Evolutionary conservation across 2,329 filamentous ascomycete species (phyloP).

Genomic region (Madurella fahalii): DNA sequence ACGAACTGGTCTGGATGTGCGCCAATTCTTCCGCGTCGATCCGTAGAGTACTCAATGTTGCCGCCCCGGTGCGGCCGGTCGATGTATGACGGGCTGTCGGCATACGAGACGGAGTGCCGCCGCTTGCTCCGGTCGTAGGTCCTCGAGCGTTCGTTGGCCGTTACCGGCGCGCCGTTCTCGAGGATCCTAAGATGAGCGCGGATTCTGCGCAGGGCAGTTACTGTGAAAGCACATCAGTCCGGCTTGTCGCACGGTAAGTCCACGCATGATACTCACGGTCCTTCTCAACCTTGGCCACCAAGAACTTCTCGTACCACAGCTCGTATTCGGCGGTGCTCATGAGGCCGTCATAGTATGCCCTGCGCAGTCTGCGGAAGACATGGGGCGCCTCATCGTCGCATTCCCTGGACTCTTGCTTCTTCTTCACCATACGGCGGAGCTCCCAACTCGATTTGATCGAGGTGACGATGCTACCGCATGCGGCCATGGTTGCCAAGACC

Average conservation of each 20-base stretch:
- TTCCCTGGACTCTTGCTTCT: slow-evolving; percentile 24
- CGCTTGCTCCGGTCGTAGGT: slow-evolving; percentile 7
- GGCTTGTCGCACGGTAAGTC: neutral
- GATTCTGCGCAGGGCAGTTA: slow-evolving; percentile 17
- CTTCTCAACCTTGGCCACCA: slow-evolving; percentile 28
- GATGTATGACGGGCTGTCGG: neutral
- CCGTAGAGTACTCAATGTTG: slow-evolving; percentile 16
- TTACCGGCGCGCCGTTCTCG: slow-evolving; percentile 15
- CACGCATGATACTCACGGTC: slow-evolving; percentile 22
- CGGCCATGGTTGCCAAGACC: slow-evolving; percentile 26
- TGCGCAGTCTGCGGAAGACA: slow-evolving; percentile 21
- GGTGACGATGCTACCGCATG: slow-evolving; percentile 29
- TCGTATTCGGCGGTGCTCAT: slow-evolving; percentile 25
- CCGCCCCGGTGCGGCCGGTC: slow-evolving; percentile 5
- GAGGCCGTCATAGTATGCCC: slow-evolving; percentile 23
- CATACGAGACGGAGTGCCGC: slow-evolving; percentile 13
- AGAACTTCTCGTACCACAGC: slow-evolving; percentile 28
- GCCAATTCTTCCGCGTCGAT: slow-evolving; percentile 7
- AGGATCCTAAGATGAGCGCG: slow-evolving; percentile 19
- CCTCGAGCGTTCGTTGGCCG: slow-evolving; percentile 12
- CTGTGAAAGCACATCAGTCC: slow-evolving; percentile 5
- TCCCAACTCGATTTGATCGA: slow-evolving; percentile 31
- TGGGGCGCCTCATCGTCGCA: slow-evolving; percentile 22
- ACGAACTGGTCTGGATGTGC: slow-evolving; percentile 17
- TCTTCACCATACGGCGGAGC: slow-evolving; percentile 29